Evolutionary conservation across 768 basidiomycete species (phyloP).

Genomic region (Collybia sp.): DNA sequence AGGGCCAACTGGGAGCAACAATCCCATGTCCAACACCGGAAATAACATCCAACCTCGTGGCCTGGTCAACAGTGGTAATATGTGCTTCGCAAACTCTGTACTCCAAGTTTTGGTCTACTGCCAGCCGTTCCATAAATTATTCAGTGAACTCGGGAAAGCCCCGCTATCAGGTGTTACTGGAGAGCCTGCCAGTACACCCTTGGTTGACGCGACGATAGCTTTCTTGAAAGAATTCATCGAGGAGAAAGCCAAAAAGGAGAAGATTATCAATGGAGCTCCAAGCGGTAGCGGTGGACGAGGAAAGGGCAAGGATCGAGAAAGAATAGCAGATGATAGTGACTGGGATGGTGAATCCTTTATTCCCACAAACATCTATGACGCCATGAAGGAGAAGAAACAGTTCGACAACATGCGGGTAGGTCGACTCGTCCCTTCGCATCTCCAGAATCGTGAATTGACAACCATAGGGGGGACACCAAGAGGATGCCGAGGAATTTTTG

Average conservation of each 20-base stretch:
- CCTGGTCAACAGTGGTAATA: slow-evolving; percentile 90
- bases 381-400: slow-evolving; percentile 88
- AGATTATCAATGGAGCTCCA: slow-evolving; percentile 15
- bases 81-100: slow-evolving; percentile 97
- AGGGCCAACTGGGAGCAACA: slow-evolving; percentile 17
- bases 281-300: slow-evolving; percentile 20
- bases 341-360: slow-evolving; percentile 67
- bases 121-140: slow-evolving; percentile 77
- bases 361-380: slow-evolving; percentile 85
- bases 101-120: slow-evolving; percentile 89
- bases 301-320: slow-evolving; percentile 30
- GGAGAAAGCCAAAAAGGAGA: slow-evolving; percentile 20
- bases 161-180: slow-evolving; percentile 26
- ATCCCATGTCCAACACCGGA: background rate
- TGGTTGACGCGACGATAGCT: slow-evolving; percentile 63
- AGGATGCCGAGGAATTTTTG: slow-evolving; percentile 98
- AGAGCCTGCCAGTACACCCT: slow-evolving; percentile 35
- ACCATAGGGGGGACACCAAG: slow-evolving; percentile 81
- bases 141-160: slow-evolving; percentile 63
- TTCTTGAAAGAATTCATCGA: slow-evolving; percentile 75
- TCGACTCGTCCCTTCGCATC: slow-evolving; percentile 4
- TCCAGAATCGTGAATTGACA: slow-evolving; percentile 2
- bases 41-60: slow-evolving; percentile 63
- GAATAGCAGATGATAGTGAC: slow-evolving; percentile 40
- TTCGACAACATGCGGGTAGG: slow-evolving; percentile 90